Conservation (phyloP, 768 basidiomycete genomes). For the Mycena galericulata region DNA sequence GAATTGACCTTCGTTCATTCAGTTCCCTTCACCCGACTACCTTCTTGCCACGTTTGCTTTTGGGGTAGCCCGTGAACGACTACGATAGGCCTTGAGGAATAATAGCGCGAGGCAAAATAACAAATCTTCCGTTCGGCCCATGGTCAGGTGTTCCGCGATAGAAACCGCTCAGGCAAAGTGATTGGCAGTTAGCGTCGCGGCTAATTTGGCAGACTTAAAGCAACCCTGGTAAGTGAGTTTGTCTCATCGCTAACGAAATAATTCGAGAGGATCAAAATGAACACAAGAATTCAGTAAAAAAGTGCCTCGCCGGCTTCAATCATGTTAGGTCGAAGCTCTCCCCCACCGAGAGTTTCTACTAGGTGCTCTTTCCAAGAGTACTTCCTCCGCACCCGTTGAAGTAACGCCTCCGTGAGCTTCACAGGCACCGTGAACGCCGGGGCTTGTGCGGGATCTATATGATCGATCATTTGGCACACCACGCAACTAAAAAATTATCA, state of each 20-base stretch:
- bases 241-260: neutral
- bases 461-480: slow-evolving; percentile 32
- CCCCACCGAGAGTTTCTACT: slow-evolving; percentile 23
- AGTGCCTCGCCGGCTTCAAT: neutral
- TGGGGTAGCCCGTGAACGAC: neutral
- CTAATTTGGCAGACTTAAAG: too few relatives aligned
- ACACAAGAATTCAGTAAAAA: neutral
- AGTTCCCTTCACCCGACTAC: neutral
- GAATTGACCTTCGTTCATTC: slow-evolving; percentile 9
- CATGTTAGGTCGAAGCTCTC: slow-evolving; percentile 17
- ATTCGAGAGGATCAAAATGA: neutral
- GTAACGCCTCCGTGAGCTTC: slow-evolving; percentile 19
- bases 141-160: too few relatives aligned
- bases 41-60: slow-evolving; percentile 8
- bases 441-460: slow-evolving; percentile 17
- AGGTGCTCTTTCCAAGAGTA: slow-evolving; percentile 30
- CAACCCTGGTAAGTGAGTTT: too few relatives aligned
- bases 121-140: too few relatives aligned
- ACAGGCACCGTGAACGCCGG: slow-evolving; percentile 29
- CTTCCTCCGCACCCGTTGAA: neutral
- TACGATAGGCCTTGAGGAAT: neutral
- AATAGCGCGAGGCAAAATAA: too few relatives aligned
- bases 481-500: slow-evolving; percentile 28
- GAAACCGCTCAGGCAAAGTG: too few relatives aligned
- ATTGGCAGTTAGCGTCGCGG: too few relatives aligned